These are phyloP conservation scores for Backusella liffmaniae DNA, from an alignment of 192 early-diverging fungal species.

Conservation along the genomic window DNA sequence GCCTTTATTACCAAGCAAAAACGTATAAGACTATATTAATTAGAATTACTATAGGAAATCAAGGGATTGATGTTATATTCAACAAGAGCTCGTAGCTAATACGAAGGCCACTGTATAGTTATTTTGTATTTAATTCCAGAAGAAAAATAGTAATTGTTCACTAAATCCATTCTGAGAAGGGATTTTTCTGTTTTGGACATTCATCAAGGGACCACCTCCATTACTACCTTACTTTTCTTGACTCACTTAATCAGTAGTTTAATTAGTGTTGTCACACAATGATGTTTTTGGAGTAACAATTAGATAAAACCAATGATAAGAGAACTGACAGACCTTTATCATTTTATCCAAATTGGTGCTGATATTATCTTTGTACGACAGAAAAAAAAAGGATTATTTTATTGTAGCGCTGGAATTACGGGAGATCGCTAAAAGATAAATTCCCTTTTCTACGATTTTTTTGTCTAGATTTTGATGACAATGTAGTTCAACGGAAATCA, in stretches of 20 bases:
- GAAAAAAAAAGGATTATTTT: not conserved
- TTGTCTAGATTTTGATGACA: not conserved
- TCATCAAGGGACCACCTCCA: too few relatives aligned
- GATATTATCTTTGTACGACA: not conserved
- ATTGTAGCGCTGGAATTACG: not conserved
- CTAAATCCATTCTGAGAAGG: too few relatives aligned
- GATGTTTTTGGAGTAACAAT: not conserved
- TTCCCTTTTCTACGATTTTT: not conserved
- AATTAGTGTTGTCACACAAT: not conserved
- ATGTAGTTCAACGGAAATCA: too few relatives aligned
- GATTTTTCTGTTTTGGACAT: too few relatives aligned
- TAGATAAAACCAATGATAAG: not conserved
- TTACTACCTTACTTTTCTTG: not conserved
- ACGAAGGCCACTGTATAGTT: too few relatives aligned
- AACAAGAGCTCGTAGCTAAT: too few relatives aligned
- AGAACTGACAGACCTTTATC: conserved; percentile 5
- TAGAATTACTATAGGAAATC: too few relatives aligned
- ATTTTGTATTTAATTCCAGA: too few relatives aligned
- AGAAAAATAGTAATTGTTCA: too few relatives aligned
- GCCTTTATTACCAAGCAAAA: not conserved
- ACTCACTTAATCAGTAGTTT: not conserved
- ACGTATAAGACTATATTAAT: too few relatives aligned
- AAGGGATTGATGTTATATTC: too few relatives aligned
- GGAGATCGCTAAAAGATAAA: not conserved
- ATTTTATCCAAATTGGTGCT: not conserved